Conservation (phyloP, 441 rosid genomes). For the Sinapis alba region DNA sequence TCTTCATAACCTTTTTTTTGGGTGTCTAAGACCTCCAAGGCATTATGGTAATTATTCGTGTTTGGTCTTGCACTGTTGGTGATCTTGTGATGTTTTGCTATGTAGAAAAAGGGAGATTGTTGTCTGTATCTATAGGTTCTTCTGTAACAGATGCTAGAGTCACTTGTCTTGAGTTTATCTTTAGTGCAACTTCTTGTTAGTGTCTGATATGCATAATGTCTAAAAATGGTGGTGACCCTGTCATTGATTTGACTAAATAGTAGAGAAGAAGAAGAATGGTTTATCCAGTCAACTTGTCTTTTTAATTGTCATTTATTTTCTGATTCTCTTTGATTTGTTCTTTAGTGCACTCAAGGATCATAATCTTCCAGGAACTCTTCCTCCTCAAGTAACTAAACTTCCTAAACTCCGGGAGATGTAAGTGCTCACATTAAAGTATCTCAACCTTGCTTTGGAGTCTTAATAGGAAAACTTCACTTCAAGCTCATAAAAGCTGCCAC, state of each 20-base stretch:
- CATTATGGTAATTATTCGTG: background rate
- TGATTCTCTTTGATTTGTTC: constrained; percentile 19
- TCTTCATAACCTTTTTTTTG: background rate
- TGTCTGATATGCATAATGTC: background rate
- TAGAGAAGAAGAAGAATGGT: background rate
- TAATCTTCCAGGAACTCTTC: constrained; percentile 86
- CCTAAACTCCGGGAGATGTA: constrained; percentile 72
- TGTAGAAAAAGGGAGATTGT: background rate
- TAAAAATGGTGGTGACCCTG: background rate
- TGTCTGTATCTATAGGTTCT: background rate
- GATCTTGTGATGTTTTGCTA: constrained; percentile 2
- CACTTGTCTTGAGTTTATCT: background rate
- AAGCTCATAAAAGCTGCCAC: background rate
- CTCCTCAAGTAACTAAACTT: constrained; percentile 69
- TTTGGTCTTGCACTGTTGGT: background rate
- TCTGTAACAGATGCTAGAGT: background rate
- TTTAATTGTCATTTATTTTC: background rate
- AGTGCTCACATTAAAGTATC: constrained; percentile 34
- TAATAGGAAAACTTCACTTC: background rate
- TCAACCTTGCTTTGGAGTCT: constrained; percentile 2
- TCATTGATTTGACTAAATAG: constrained; percentile 8
- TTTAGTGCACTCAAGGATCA: constrained; percentile 62
- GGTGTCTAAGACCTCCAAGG: background rate
- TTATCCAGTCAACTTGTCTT: background rate
- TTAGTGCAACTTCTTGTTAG: background rate